Percentiles rank a stretch among this genome's conserved stretches.
These are phyloP conservation scores for Hygrophorus russula DNA, from an alignment of 768 basidiomycete genomes.

Conservation along the genomic window DNA sequence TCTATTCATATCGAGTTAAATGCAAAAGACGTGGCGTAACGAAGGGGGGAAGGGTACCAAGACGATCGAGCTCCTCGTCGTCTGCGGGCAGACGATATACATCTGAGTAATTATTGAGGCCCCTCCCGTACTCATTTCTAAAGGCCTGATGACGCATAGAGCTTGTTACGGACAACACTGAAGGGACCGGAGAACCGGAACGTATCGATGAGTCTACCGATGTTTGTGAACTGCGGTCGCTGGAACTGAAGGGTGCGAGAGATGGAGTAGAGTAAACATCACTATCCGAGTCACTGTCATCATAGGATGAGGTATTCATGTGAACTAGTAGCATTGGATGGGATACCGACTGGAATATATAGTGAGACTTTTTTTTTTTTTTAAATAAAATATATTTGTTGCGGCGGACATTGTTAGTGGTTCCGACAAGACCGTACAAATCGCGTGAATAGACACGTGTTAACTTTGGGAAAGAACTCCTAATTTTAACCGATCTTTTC, in stretches of 20 bases:
- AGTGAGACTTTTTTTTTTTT: too few relatives aligned
- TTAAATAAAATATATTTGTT: too few relatives aligned
- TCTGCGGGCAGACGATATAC: slow-evolving; percentile 73
- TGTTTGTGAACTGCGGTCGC: slow-evolving; percentile 36
- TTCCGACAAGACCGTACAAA: neutral
- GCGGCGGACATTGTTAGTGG: slow-evolving; percentile 1
- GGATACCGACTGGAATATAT: neutral
- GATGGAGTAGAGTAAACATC: slow-evolving; percentile 38
- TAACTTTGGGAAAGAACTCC: too few relatives aligned
- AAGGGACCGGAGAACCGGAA: slow-evolving; percentile 54
- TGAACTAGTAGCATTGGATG: too few relatives aligned
- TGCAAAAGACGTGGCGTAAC: slow-evolving; percentile 5
- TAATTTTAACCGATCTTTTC: too few relatives aligned
- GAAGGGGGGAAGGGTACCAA: slow-evolving; percentile 32
- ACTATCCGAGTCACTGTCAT: slow-evolving; percentile 32
- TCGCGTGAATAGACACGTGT: neutral
- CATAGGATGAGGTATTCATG: too few relatives aligned
- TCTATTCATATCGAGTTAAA: slow-evolving; percentile 26
- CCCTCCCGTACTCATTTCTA: slow-evolving; percentile 57
- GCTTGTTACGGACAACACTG: slow-evolving; percentile 58
- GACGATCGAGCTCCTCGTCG: slow-evolving; percentile 60
- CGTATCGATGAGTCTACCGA: slow-evolving; percentile 52
- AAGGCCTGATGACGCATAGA: slow-evolving; percentile 49
- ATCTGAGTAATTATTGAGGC: slow-evolving; percentile 68
- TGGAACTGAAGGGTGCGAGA: slow-evolving; percentile 26